Conservation (phyloP, 2,329 filamentous ascomycete species). For the Ophiostoma novo-ulmi region DNA sequence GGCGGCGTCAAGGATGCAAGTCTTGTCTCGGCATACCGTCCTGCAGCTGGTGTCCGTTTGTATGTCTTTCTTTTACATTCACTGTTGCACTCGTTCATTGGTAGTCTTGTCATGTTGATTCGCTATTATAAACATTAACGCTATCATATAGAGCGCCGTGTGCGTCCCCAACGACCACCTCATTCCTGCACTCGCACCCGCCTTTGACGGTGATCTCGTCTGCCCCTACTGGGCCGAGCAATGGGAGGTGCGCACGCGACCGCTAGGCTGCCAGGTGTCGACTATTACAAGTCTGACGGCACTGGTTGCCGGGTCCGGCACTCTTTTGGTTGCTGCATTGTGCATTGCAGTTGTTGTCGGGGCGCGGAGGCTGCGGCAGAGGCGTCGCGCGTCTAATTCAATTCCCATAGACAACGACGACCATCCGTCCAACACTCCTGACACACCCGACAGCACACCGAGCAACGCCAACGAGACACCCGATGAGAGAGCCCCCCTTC, state of each 20-base stretch:
- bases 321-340: not conserved
- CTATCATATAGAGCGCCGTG: not conserved
- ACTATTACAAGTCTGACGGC: constrained; percentile 40
- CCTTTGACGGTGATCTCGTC: constrained; percentile 42
- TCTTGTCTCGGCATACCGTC: not conserved
- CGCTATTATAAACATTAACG: not conserved
- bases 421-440: not conserved
- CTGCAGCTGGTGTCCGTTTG: not conserved
- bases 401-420: not conserved
- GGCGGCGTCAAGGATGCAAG: not conserved
- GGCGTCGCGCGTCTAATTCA: not conserved
- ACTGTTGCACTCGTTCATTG: not conserved
- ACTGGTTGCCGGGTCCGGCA: not conserved
- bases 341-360: not conserved
- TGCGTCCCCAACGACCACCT: constrained; percentile 43
- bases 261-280: constrained; percentile 40
- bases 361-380: not conserved
- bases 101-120: not conserved
- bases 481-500: not conserved
- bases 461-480: not conserved
- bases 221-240: constrained; percentile 49
- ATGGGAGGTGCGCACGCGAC: constrained; percentile 40
- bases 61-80: not conserved
- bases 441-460: not conserved
- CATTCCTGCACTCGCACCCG: constrained; percentile 47